Conservation (phyloP, 768 basidiomycete species). For the Lactarius evosmus region DNA sequence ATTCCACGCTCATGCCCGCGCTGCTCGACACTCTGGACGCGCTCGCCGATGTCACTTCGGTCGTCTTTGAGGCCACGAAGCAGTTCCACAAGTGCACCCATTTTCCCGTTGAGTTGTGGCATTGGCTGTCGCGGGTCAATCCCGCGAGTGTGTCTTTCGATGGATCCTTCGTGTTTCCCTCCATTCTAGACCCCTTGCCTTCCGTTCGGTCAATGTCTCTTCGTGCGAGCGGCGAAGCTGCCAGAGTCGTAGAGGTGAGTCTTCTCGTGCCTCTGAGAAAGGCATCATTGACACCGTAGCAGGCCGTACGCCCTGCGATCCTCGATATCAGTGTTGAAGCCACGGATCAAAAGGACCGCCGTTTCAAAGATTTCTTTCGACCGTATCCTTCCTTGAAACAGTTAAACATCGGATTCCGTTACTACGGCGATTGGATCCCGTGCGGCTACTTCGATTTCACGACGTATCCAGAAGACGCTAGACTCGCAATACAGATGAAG, state of each 20-base stretch:
- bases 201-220: not conserved
- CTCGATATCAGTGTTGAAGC: not conserved
- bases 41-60: not conserved
- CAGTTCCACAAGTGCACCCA: not conserved
- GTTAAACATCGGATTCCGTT: not conserved
- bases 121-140: not conserved
- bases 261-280: not conserved
- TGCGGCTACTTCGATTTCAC: slow-evolving; percentile 8
- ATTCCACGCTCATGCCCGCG: not conserved
- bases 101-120: slow-evolving; percentile 5
- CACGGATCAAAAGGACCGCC: not conserved
- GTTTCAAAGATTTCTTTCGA: not conserved
- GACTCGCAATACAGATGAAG: not conserved
- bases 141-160: slow-evolving; percentile 6
- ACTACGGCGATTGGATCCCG: not conserved
- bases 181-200: not conserved
- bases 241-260: slow-evolving; percentile 3
- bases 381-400: slow-evolving; percentile 9
- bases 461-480: not conserved
- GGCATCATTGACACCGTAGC: not conserved
- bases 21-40: not conserved
- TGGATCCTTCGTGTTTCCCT: slow-evolving; percentile 1
- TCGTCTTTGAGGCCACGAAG: slow-evolving; percentile 2
- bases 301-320: not conserved
- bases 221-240: not conserved